Conservation (phyloP, 108 stramenopile species). For the Skeletonema costatum region DNA sequence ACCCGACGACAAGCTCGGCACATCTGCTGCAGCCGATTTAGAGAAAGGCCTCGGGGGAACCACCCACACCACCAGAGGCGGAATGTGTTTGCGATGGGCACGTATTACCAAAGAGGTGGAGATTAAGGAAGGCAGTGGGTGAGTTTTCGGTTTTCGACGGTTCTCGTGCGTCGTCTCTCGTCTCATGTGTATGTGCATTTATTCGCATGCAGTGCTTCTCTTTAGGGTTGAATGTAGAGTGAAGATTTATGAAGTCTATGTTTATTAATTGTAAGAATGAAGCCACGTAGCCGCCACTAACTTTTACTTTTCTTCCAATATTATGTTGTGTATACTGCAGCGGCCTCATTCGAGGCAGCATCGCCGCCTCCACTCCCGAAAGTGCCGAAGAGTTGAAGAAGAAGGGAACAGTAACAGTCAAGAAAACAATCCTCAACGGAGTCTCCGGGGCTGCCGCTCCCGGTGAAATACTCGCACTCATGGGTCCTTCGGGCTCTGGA, state of each 20-base stretch:
- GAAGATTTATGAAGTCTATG: too few relatives aligned
- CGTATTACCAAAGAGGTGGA: conserved; percentile 33
- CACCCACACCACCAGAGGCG: neutral
- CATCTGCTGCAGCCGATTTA: neutral
- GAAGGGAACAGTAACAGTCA: neutral
- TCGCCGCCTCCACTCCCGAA: conserved; percentile 11
- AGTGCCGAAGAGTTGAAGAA: neutral
- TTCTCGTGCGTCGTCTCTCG: neutral
- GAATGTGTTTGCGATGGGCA: conserved; percentile 20
- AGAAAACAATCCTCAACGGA: conserved; percentile 57
- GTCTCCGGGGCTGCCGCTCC: conserved; percentile 71
- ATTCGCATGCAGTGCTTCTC: neutral
- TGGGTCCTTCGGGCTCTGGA: conserved; percentile 79
- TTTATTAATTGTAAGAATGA: too few relatives aligned
- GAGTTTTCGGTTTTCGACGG: neutral
- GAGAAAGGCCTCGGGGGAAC: neutral
- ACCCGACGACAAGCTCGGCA: neutral
- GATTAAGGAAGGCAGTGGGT: conserved; percentile 8
- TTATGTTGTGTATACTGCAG: neutral
- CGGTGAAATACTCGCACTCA: conserved; percentile 66
- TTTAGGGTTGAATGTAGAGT: neutral
- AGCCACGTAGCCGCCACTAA: too few relatives aligned
- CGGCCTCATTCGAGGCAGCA: conserved; percentile 22
- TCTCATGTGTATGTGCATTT: too few relatives aligned
- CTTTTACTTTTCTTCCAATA: too few relatives aligned